A percentile compares a stretch with the other conserved stretches of the same genome.
Evolutionary conservation across 176 grass and related monocot species (phyloP).

Genomic region (Puya raimondii): DNA sequence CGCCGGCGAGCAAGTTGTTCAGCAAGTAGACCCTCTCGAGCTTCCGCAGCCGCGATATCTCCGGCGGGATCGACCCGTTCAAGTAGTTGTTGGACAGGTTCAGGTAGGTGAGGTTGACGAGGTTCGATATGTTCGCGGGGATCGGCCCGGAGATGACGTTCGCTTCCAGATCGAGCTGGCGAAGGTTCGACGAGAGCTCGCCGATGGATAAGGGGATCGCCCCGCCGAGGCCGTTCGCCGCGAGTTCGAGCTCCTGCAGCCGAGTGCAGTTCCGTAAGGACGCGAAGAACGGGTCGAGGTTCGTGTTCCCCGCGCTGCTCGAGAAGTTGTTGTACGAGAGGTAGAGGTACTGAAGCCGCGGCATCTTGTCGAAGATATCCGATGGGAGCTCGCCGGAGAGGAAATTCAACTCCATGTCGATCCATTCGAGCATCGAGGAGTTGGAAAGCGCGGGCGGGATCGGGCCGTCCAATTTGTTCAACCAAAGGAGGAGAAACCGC

Average conservation of each 20-base stretch:
- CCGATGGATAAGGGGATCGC: conserved; percentile 41
- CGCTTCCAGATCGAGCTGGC: conserved; percentile 70
- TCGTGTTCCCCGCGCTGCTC: conserved; percentile 38
- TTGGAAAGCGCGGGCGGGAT: conserved; percentile 60
- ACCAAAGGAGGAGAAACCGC: conserved; percentile 72
- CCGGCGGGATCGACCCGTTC: conserved; percentile 61
- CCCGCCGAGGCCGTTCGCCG: conserved; percentile 57
- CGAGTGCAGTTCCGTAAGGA: conserved; percentile 62
- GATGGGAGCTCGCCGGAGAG: conserved; percentile 53
- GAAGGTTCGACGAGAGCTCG: conserved; percentile 35
- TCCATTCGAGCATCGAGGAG: conserved; percentile 70
- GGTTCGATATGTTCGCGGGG: conserved; percentile 50
- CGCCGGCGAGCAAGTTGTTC: conserved; percentile 63
- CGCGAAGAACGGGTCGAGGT: conserved; percentile 66
- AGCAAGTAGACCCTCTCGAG: conserved; percentile 73
- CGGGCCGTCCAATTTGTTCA: conserved; percentile 50
- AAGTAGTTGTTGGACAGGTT: conserved; percentile 45
- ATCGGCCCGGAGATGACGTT: conserved; percentile 70
- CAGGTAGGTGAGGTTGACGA: conserved; percentile 62
- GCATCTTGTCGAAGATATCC: conserved; percentile 50
- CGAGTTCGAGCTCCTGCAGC: conserved; percentile 58
- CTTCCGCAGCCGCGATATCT: conserved; percentile 41
- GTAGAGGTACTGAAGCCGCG: conserved; percentile 39
- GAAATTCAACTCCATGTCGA: conserved; percentile 57
- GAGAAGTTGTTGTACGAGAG: conserved; percentile 68